Percentiles rank a stretch among this genome's conserved stretches.
Conservation (phyloP, 2,329 filamentous ascomycete genomes). For the Pyrenophora graminea region DNA sequence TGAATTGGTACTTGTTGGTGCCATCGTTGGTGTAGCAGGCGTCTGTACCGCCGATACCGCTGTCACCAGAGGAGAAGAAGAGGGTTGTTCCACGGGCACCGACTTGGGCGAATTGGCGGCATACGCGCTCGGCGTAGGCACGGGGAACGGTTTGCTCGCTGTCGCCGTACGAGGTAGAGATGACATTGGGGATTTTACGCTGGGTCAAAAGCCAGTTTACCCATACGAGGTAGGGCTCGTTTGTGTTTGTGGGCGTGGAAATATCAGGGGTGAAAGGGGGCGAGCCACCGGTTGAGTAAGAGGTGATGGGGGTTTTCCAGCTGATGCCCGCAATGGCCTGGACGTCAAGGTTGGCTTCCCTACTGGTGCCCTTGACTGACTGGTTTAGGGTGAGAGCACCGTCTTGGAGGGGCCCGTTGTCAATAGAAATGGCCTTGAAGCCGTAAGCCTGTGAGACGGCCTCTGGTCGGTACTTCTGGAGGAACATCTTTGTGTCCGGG, state of each 20-base stretch:
- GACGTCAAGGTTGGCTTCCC: conserved; percentile 67
- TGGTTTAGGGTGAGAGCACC: conserved; percentile 44
- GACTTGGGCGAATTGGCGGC: conserved; percentile 66
- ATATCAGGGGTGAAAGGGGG: conserved; percentile 58
- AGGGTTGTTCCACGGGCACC: conserved; percentile 69
- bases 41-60: conserved; percentile 57
- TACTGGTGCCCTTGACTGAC: conserved; percentile 42
- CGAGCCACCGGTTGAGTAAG: conserved; percentile 64
- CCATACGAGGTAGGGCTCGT: conserved; percentile 71
- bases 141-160: conserved; percentile 66
- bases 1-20: conserved; percentile 58
- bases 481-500: conserved; percentile 61
- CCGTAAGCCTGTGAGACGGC: conserved; percentile 53
- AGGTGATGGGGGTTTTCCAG: conserved; percentile 58
- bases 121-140: conserved; percentile 65
- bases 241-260: conserved; percentile 56
- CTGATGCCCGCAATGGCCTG: conserved; percentile 63
- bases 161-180: conserved; percentile 70
- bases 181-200: conserved; percentile 62
- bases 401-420: conserved; percentile 58
- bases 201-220: conserved; percentile 63
- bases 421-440: conserved; percentile 63
- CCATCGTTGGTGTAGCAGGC: conserved; percentile 65
- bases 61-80: conserved; percentile 67
- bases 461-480: conserved; percentile 59